phyloP scores from a whole-genome alignment of 1,284 basidiomycete genomes.

The Ustanciosporium gigantosporum region DNA sequence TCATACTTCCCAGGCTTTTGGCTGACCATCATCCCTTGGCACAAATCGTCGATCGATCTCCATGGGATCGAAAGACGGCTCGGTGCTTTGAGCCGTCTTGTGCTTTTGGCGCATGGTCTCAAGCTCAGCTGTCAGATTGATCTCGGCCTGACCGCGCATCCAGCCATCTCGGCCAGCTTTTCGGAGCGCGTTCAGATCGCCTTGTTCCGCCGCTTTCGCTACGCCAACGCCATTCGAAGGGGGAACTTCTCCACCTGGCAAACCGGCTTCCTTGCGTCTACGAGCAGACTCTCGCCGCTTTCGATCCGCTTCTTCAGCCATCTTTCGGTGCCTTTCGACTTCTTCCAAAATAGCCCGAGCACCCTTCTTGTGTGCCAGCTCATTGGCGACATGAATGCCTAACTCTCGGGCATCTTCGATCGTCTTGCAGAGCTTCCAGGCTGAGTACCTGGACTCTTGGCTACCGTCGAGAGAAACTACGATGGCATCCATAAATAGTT shows the following conservation, averaged over 20 bases:
- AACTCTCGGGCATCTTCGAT: constrained; percentile 47
- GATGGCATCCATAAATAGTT: constrained; percentile 50
- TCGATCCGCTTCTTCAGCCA: constrained; percentile 55
- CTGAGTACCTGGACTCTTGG: constrained; percentile 36
- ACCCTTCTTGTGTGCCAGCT: constrained; percentile 47
- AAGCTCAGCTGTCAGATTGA: constrained; percentile 19
- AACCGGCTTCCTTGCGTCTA: constrained; percentile 24
- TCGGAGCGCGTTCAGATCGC: constrained; percentile 28
- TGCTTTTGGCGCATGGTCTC: constrained; percentile 7
- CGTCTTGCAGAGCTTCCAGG: constrained; percentile 27
- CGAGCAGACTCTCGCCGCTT: constrained; percentile 38
- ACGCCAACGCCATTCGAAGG: constrained; percentile 1
- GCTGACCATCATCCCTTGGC: constrained; percentile 54
- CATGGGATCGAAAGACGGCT: constrained; percentile 11
- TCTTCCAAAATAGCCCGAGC: constrained; percentile 55
- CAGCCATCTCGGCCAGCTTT: constrained; percentile 21
- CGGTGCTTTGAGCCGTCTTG: constrained; percentile 3
- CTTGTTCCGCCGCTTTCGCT: constrained; percentile 17
- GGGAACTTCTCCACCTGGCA: constrained; percentile 17
- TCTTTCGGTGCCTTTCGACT: constrained; percentile 56
- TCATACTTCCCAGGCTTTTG: constrained; percentile 59
- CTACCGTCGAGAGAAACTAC: constrained; percentile 59
- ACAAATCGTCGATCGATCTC: constrained; percentile 54
- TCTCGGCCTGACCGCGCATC: constrained; percentile 33
- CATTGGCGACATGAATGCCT: constrained; percentile 47